phyloP scores from a whole-genome alignment of 2,329 filamentous ascomycete genomes.

The Aspergillus sergii region DNA sequence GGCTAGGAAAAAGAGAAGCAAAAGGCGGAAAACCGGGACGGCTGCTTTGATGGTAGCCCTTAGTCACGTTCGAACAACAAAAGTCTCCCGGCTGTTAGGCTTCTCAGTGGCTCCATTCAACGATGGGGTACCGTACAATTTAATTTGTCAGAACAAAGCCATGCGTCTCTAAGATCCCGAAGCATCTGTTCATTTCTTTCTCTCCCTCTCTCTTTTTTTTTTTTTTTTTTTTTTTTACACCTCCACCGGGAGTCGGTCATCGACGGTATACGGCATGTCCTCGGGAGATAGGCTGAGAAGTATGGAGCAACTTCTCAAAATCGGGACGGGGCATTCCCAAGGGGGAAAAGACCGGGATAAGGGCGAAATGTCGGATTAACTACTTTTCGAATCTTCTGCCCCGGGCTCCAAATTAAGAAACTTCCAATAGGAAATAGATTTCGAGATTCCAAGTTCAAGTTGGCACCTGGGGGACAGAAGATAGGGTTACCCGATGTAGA shows the following conservation, averaged over 20 bases:
- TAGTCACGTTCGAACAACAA: not conserved
- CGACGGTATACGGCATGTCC: not conserved
- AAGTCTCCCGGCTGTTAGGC: not conserved
- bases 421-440: not conserved
- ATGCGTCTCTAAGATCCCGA: not conserved
- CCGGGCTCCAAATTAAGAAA: constrained; percentile 19
- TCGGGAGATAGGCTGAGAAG: not conserved
- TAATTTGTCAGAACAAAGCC: not conserved
- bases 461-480: constrained; percentile 10
- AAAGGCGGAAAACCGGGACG: not conserved
- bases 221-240: not conserved
- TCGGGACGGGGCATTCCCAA: constrained; percentile 9
- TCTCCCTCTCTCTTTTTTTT: too few species aligned
- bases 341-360: not conserved
- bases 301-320: not conserved
- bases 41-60: not conserved
- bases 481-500: constrained; percentile 6
- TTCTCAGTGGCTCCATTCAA: not conserved
- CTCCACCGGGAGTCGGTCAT: not conserved
- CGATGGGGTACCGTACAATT: not conserved
- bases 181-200: not conserved
- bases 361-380: not conserved
- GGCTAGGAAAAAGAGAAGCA: not conserved
- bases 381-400: constrained; percentile 7
- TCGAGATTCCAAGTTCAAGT: constrained; percentile 10